A percentile compares a stretch with the other conserved stretches of the same genome.
Evolutionary conservation across 2,329 filamentous ascomycete genomes (phyloP).

Genomic region (Zasmidium cellare): DNA sequence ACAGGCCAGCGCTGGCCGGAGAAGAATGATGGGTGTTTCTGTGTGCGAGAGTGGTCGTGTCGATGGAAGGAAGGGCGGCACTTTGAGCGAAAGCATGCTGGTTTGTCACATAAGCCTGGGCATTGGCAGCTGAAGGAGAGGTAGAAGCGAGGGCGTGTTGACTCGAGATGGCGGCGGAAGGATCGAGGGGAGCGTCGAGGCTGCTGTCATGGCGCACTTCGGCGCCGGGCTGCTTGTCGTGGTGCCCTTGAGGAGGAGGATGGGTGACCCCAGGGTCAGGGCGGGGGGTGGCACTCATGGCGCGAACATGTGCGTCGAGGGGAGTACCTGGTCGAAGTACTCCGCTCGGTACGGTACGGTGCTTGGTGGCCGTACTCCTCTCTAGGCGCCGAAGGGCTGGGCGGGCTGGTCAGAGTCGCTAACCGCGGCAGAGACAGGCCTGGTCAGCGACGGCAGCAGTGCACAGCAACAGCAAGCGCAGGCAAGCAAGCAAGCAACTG

Average conservation of each 20-base stretch:
- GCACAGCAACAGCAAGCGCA: background rate
- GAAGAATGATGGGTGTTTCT: constrained; percentile 10
- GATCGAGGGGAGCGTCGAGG: background rate
- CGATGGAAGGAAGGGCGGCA: constrained; percentile 14
- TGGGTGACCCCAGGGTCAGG: background rate
- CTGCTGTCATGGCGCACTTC: background rate
- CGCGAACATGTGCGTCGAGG: background rate
- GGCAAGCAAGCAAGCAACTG: too few species aligned
- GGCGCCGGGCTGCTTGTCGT: background rate
- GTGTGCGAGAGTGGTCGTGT: constrained; percentile 17
- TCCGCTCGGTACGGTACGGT: too few species aligned
- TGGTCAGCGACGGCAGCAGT: background rate
- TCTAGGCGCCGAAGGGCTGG: too few species aligned
- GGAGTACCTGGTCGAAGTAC: background rate
- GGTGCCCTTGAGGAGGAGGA: background rate
- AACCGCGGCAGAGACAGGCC: too few species aligned
- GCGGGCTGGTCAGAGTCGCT: too few species aligned
- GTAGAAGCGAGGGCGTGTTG: background rate
- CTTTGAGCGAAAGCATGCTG: constrained; percentile 8
- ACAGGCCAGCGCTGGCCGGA: constrained; percentile 22
- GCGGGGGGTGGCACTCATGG: background rate
- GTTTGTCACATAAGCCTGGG: constrained; percentile 3
- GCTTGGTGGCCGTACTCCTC: too few species aligned
- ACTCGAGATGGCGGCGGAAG: background rate
- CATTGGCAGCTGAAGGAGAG: background rate